Percentiles rank a stretch among this genome's conserved stretches.
These are phyloP conservation scores for Fusarium multiceps DNA, from an alignment of 2,329 filamentous ascomycete genomes.

Conservation along the genomic window DNA sequence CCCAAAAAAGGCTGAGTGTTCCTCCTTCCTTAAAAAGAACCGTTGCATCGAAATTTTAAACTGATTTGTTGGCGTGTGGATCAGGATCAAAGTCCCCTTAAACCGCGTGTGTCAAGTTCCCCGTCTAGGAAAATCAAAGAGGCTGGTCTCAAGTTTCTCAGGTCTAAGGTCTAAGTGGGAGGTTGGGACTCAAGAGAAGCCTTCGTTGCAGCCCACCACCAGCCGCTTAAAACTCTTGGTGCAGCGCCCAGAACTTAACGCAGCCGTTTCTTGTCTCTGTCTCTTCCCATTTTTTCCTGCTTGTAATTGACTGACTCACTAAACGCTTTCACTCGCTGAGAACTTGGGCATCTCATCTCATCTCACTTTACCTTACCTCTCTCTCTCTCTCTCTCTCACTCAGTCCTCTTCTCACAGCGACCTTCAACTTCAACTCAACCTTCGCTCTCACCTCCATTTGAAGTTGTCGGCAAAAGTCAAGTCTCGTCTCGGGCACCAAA, in stretches of 20 bases:
- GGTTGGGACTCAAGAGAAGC: conserved; percentile 49
- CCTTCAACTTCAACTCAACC: conserved; percentile 11
- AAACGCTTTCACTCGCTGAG: conserved; percentile 4
- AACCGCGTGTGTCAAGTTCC: conserved; percentile 34
- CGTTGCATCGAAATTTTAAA: conserved; percentile 15
- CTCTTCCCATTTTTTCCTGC: conserved; percentile 18
- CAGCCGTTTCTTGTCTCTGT: conserved; percentile 21
- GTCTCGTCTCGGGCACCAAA: conserved; percentile 28
- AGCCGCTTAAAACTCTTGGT: conserved; percentile 50
- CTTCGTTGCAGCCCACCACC: conserved; percentile 41
- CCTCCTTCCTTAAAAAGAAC: conserved; percentile 7
- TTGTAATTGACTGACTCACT: conserved; percentile 17
- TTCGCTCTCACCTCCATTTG: conserved; percentile 5
- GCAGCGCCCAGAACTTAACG: conserved; percentile 46
- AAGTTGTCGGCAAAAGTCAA: conserved; percentile 2
- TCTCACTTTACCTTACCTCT: conserved; percentile 10
- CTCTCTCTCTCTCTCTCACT: conserved; percentile 12
- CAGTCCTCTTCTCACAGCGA: conserved; percentile 14
- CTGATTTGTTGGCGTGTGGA: conserved; percentile 41
- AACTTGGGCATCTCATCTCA: conserved; percentile 4
- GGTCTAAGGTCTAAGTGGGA: conserved; percentile 46
- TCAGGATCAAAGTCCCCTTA: conserved; percentile 35
- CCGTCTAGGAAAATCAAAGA: conserved; percentile 43
- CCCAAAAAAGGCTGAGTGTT: conserved; percentile 38
- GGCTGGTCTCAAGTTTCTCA: conserved; percentile 42